A percentile compares a stretch with the other conserved stretches of the same genome.
Evolutionary conservation across 2,329 filamentous ascomycete genomes (phyloP).

Genomic region (Neonectria neomacrospora): DNA sequence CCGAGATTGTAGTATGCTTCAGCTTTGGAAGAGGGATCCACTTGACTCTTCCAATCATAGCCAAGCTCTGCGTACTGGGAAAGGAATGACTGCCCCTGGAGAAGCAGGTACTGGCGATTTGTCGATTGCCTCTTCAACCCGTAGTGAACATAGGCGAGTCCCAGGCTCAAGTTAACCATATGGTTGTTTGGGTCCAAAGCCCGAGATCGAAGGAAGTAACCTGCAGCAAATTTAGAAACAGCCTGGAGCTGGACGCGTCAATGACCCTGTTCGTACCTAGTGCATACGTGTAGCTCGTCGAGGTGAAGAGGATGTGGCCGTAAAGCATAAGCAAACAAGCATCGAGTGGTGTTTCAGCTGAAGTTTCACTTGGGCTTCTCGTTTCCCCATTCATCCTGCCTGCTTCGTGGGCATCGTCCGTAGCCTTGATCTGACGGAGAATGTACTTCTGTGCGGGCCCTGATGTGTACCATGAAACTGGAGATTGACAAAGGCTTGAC

Average conservation of each 20-base stretch:
- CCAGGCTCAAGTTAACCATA: conserved; percentile 83
- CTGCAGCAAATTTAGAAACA: conserved; percentile 48
- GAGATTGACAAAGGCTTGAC: conserved; percentile 79
- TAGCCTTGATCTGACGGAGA: conserved; percentile 88
- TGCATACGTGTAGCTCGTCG: conserved; percentile 84
- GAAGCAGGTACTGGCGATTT: conserved; percentile 87
- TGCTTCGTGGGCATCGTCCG: conserved; percentile 73
- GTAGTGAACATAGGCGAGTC: conserved; percentile 87
- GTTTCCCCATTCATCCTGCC: conserved; percentile 46
- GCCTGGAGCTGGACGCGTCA: background rate
- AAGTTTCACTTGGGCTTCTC: background rate
- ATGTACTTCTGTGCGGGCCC: conserved; percentile 91
- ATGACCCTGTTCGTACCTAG: conserved; percentile 67
- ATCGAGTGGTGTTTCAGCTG: conserved; percentile 64
- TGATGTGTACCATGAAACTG: conserved; percentile 79
- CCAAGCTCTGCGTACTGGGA: conserved; percentile 50
- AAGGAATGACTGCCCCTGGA: conserved; percentile 86
- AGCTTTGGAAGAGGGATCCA: conserved; percentile 32
- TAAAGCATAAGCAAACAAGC: conserved; percentile 87
- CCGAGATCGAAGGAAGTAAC: conserved; percentile 85
- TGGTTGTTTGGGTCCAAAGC: conserved; percentile 81
- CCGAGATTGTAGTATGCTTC: conserved; percentile 55
- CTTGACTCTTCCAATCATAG: background rate
- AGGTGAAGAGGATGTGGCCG: conserved; percentile 87
- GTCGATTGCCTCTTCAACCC: conserved; percentile 89